These are phyloP conservation scores for Skeletonema menzelii DNA, from an alignment of 108 stramenopile species.

Conservation along the genomic window DNA sequence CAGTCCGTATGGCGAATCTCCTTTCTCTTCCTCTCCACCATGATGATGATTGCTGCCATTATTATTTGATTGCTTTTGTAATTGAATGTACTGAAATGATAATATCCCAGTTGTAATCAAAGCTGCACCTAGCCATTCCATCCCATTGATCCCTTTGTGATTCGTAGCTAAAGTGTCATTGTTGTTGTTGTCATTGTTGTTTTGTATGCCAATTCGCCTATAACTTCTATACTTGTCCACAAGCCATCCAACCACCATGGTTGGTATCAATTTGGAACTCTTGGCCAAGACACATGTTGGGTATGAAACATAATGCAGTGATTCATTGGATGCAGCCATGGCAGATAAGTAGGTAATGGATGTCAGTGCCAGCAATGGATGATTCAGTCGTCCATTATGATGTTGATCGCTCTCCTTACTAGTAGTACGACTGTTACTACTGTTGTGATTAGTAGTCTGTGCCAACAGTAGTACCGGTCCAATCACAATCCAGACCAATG, in stretches of 20 bases:
- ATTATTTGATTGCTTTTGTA: slow-evolving; percentile 37
- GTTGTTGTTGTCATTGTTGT: neutral
- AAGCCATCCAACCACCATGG: slow-evolving; percentile 81
- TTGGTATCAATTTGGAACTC: slow-evolving; percentile 93
- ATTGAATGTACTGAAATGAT: slow-evolving; percentile 69
- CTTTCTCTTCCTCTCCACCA: neutral
- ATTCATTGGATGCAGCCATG: slow-evolving; percentile 81
- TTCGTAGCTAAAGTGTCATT: neutral
- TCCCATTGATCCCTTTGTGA: slow-evolving; percentile 39
- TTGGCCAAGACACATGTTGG: slow-evolving; percentile 93
- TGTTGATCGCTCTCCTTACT: too few relatives aligned
- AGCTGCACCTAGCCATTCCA: slow-evolving; percentile 78
- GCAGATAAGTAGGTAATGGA: slow-evolving; percentile 67
- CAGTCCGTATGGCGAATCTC: slow-evolving; percentile 69
- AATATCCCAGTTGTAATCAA: slow-evolving; percentile 79
- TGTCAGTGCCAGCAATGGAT: slow-evolving; percentile 47
- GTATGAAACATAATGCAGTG: slow-evolving; percentile 84
- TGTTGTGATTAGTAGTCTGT: neutral
- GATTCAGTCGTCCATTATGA: slow-evolving; percentile 38
- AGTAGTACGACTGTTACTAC: neutral
- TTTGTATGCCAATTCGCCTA: neutral
- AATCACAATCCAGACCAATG: slow-evolving; percentile 56
- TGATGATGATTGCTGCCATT: neutral
- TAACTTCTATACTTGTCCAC: slow-evolving; percentile 43
- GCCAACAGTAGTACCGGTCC: slow-evolving; percentile 7